Conservation (phyloP, 129 eudicot species). For the Ambrosia trifida region DNA sequence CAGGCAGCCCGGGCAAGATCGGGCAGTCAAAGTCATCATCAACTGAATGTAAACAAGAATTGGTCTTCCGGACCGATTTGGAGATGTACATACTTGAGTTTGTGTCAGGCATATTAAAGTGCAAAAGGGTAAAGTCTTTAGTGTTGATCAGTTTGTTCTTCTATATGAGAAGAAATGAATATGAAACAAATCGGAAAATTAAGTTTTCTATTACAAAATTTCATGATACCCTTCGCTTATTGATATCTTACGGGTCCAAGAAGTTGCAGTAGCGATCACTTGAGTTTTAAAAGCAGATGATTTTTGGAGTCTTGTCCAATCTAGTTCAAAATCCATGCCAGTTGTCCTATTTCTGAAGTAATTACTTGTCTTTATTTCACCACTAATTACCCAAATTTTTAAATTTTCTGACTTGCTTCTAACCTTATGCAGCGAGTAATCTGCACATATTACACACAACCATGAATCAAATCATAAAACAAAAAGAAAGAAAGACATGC, state of each 20-base stretch:
- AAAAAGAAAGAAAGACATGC: constrained; percentile 9
- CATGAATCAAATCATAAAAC: neutral
- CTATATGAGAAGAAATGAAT: constrained; percentile 29
- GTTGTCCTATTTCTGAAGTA: constrained; percentile 27
- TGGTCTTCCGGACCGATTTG: constrained; percentile 38
- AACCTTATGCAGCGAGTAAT: constrained; percentile 42
- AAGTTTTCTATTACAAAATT: constrained; percentile 47
- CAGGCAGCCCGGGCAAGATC: constrained; percentile 89
- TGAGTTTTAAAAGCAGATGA: constrained; percentile 49
- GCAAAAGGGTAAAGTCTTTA: constrained; percentile 29
- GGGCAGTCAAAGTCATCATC: constrained; percentile 42
- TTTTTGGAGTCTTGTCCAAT: constrained; percentile 58
- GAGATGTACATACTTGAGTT: constrained; percentile 49
- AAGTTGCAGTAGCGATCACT: constrained; percentile 52
- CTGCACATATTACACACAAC: constrained; percentile 32
- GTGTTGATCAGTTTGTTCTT: constrained; percentile 31
- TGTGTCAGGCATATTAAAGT: constrained; percentile 44
- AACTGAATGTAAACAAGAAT: constrained; percentile 25
- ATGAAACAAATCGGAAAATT: constrained; percentile 16
- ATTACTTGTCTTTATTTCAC: constrained; percentile 32
- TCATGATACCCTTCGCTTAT: constrained; percentile 70
- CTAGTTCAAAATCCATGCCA: constrained; percentile 78
- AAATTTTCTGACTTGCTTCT: constrained; percentile 37
- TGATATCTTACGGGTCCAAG: constrained; percentile 77
- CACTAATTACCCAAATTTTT: constrained; percentile 15